A percentile compares a stretch with the other conserved stretches of the same genome.
These are phyloP conservation scores for Sugiyamaella lignohabitans DNA, from an alignment of 805 yeast species.

Conservation along the genomic window DNA sequence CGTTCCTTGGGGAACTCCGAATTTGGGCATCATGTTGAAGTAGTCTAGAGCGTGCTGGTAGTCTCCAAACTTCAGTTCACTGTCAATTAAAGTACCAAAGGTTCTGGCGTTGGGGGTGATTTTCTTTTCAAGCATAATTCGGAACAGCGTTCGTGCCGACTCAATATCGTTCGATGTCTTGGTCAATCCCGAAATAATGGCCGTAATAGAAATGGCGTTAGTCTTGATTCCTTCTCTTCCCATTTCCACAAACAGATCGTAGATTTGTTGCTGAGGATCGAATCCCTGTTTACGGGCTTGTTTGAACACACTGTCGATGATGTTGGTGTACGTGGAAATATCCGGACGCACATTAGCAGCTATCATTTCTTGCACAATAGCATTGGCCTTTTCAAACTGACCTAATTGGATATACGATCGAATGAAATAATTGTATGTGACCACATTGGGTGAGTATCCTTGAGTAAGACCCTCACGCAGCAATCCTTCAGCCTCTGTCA, in stretches of 20 bases:
- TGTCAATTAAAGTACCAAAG: conserved; percentile 29
- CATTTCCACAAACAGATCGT: conserved; percentile 40
- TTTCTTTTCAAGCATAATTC: conserved; percentile 34
- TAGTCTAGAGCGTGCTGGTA: conserved; percentile 19
- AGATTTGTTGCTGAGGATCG: conserved; percentile 33
- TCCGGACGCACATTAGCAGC: conserved; percentile 44
- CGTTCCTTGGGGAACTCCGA: conserved; percentile 24
- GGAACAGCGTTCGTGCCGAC: conserved; percentile 48
- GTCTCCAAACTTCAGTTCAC: conserved; percentile 26
- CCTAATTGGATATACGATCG: conserved; percentile 36
- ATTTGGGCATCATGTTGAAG: conserved; percentile 21
- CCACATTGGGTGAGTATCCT: conserved; percentile 40
- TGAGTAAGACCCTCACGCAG: conserved; percentile 31
- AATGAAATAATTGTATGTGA: conserved; percentile 49
- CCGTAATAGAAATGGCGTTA: conserved; percentile 44
- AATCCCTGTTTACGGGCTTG: conserved; percentile 38
- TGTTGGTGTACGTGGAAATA: conserved; percentile 54
- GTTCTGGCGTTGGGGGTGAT: conserved; percentile 25
- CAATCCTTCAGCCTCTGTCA: conserved; percentile 41
- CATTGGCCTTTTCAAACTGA: conserved; percentile 42
- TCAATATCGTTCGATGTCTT: conserved; percentile 41
- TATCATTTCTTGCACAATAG: conserved; percentile 43
- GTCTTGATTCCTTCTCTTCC: conserved; percentile 32
- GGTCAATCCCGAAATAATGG: conserved; percentile 49
- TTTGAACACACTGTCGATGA: conserved; percentile 50